Conservation (phyloP, 1,139 yeast species). For the Lodderomyces margitis region DNA sequence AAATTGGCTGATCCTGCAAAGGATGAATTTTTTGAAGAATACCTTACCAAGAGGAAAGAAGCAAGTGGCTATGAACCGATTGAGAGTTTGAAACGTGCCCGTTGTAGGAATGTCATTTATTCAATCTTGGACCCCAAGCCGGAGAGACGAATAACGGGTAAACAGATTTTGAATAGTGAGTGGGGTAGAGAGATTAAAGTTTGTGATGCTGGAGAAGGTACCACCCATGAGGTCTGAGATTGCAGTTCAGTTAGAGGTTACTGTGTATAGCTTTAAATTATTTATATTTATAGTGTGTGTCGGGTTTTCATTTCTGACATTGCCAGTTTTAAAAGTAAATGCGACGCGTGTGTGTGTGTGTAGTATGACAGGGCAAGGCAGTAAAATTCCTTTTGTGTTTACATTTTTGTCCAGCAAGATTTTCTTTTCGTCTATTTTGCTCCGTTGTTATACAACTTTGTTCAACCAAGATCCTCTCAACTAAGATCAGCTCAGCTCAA, state of each 20-base stretch:
- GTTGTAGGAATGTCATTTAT: slow-evolving; percentile 89
- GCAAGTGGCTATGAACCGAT: slow-evolving; percentile 89
- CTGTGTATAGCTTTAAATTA: too few species aligned
- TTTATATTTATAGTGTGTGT: not conserved
- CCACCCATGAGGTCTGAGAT: not conserved
- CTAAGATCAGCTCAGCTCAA: not conserved
- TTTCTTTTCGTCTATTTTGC: not conserved
- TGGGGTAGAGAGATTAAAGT: slow-evolving; percentile 86
- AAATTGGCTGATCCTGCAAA: slow-evolving; percentile 69
- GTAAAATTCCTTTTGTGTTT: too few species aligned
- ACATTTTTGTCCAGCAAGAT: too few species aligned
- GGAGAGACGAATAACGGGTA: slow-evolving; percentile 78
- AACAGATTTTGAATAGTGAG: slow-evolving; percentile 85
- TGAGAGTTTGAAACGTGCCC: slow-evolving; percentile 73
- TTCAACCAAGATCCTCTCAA: not conserved
- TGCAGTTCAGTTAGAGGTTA: too few species aligned
- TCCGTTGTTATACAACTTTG: too few species aligned
- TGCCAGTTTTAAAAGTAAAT: not conserved
- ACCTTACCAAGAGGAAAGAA: slow-evolving; percentile 72
- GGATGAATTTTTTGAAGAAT: slow-evolving; percentile 77
- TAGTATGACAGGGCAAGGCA: not conserved
- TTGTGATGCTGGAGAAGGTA: slow-evolving; percentile 58
- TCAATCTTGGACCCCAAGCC: slow-evolving; percentile 92
- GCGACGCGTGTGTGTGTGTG: not conserved
- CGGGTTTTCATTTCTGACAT: not conserved